A percentile compares a stretch with the other conserved stretches of the same genome.
Evolutionary conservation across 805 yeast genomes (phyloP).

Genomic region (Zygosaccharomyces pseudorouxii): DNA sequence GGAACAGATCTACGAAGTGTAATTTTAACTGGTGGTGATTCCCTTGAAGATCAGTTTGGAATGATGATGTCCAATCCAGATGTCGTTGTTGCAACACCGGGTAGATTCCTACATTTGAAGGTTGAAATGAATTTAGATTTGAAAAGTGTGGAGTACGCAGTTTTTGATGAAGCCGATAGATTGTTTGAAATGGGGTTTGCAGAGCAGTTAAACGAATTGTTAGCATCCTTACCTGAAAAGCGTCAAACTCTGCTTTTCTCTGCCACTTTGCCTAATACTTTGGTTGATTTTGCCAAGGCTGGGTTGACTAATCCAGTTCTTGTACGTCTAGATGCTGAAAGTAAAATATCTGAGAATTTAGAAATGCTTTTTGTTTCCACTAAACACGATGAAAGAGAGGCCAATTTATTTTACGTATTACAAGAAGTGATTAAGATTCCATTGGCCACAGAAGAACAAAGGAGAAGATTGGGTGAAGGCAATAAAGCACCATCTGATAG

Average conservation of each 20-base stretch:
- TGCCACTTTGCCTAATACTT: constrained; percentile 87
- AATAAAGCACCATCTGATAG: constrained; percentile 48
- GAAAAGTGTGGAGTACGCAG: constrained; percentile 79
- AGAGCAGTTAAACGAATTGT: constrained; percentile 84
- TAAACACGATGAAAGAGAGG: constrained; percentile 84
- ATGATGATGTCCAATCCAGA: constrained; percentile 94
- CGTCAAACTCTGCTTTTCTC: constrained; percentile 89
- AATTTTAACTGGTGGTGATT: constrained; percentile 93
- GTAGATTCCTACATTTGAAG: constrained; percentile 91
- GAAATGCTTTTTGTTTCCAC: constrained; percentile 84
- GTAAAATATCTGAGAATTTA: constrained; percentile 82
- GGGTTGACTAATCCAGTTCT: constrained; percentile 90
- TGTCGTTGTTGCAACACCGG: constrained; percentile 94
- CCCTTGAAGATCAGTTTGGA: constrained; percentile 92
- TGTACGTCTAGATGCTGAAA: constrained; percentile 88
- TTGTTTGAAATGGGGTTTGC: constrained; percentile 94
- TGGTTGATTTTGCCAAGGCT: constrained; percentile 96
- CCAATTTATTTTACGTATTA: constrained; percentile 67
- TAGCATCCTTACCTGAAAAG: constrained; percentile 73
- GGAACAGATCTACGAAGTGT: constrained; percentile 81
- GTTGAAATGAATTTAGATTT: constrained; percentile 91
- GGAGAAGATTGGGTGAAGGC: constrained; percentile 46
- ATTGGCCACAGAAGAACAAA: constrained; percentile 64
- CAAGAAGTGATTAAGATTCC: constrained; percentile 86
- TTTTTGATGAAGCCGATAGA: constrained; percentile 96